Evolutionary conservation across 139 green algal genomes (phyloP), one percentile per base, ranked within the genome.

Genomic region (Chlorella sp.): DNA sequence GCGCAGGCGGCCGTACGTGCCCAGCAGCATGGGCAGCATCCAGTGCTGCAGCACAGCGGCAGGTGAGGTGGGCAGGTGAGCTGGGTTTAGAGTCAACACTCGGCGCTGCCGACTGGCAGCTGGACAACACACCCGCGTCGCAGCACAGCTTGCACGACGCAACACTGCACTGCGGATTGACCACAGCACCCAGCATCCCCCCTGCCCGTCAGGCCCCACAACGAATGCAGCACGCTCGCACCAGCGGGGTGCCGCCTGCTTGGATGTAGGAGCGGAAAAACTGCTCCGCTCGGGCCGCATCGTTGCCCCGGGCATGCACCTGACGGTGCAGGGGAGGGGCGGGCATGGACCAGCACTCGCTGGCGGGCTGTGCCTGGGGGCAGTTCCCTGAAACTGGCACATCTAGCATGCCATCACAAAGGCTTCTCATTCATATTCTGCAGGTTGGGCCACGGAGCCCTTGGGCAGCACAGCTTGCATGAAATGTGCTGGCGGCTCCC

Each of bases 1-100:
- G 51, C 79, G 64, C 64, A 84, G 79, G n/a, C 68, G 68, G n/a
- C 64, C 79, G 24, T 84, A 84, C 13, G n/a, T 67, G 64, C 36
- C 46, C 20, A 84, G 65, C 64, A 84, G 64, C 64, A 76, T 67
- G 65, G 65, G 46, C 43, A 84, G 43, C 64, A 84, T 84, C 77
- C 77, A 83, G 38, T 73, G 38, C 77, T 83, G 77, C 54, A 68
- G 40, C 8, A 20, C 67, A 46, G 20, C 17, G 20, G 24, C 34
- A 30, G 24, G 36, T 8, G n/a, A 2, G 5, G 68, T 34, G 16
- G 68, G n/a, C 16, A 8, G 17, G 16, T 48, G 34, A 19, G 43
- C 2, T 20, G 2, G 20, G 30, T 13, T 20, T 11, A 32, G 30
- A 41, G 28, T 28, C 64, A 70, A 5, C 14, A 46, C 34, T 16